Evolutionary conservation across 495 filamentous ascomycete genomes (phyloP), one percentile per base, ranked within the genome.

Genomic region (Aspergillus diversus): DNA sequence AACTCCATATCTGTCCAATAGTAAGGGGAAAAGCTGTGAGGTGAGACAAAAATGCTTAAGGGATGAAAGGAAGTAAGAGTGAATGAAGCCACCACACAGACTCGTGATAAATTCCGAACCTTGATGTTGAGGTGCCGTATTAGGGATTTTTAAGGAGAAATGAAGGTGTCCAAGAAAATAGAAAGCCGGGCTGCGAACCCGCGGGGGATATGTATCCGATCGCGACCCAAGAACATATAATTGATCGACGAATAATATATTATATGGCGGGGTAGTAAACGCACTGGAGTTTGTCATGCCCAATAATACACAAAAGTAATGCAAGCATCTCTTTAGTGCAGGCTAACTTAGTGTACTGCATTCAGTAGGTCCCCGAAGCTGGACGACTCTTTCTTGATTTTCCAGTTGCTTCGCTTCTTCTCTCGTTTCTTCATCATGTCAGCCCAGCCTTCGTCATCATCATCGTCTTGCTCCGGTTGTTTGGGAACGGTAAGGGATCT

Each of bases 401-500:
- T 87, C 91, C 91, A 92, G 61, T 81, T 71, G 53, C 79, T 87
- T 77, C 86, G 89, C 80, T 92, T 94, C 75, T 90, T 87, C 59
- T 92, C 90, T 52, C 90, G 83, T 75, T 90, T 93, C 71, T 89
- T 89, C 74, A 86, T 89, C 91, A 96, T 93, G 57, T 92, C 89
- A 55, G 88, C 89, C 92, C 92, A 93, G 27, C 87, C 88, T 66
- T 94, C 89, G 32, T 94, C 92, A 56, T 96, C 91, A 49, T 92
- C 91, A 13, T 92, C 90, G 15, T 80, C 74, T 7, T 72, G 53
- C 5, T 59, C 67, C 58, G 66, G 32, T 34, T 47, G 49, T 59
- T 71, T 57, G 71, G 67, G 67, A 74, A 43, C 43, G 71, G 52
- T 54, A 71, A 64, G 33, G 13, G 53, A 27, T 59, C 66, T 66